Evolutionary conservation across 345 rosid species (phyloP), one percentile per base, ranked within the genome.

Genomic region (Pelargonium nanum): DNA sequence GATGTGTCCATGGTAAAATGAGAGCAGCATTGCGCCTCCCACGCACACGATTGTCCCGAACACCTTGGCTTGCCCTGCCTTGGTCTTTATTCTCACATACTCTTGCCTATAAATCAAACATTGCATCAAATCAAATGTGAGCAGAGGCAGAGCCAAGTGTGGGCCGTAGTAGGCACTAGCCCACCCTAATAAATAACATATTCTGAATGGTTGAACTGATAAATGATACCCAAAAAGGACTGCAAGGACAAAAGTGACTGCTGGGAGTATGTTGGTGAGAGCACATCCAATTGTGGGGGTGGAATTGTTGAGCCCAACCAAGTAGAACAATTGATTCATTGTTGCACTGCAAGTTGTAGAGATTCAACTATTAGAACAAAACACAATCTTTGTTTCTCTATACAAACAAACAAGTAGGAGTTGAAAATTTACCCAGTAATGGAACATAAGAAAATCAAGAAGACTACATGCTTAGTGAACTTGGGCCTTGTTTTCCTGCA

Each of bases 261-360:
- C 97, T 0, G 97, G 96, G 19, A 93, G 84, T 50, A 80, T 69
- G 71, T 89, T 89, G 66, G 76, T 74, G 67, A 93, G 62, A 15
- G 99, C 97, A 66, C 94, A 87, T n/a, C 87, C 97, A 56, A 87
- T 69, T 2, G 93, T 89, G 1, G 99, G 88, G 48, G 87, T 73
- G 20, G 99, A 74, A 68, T 84, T 67, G 58, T 80, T 70, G 19
- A 93, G 80, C 19, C 99, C 99, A 19, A 89, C 40, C 34, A 93
- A 93, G 67, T 89, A 89, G 20, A 93, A 76, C 19, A 84, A 86
- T 64, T 93, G 97, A 65, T 84, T 93, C 68, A 76, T 83, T 0
- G 90, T 81, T 4, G 73, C 91, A 61, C 97, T 93, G 77, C 76
- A n/a, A 4, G 8, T 57, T 16, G 8, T 24, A 17, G 32, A 22